Percentiles rank a stretch among this genome's conserved stretches.
phyloP scores from a whole-genome alignment of 2,329 filamentous ascomycete species.

The Colletotrichum paranaense region DNA sequence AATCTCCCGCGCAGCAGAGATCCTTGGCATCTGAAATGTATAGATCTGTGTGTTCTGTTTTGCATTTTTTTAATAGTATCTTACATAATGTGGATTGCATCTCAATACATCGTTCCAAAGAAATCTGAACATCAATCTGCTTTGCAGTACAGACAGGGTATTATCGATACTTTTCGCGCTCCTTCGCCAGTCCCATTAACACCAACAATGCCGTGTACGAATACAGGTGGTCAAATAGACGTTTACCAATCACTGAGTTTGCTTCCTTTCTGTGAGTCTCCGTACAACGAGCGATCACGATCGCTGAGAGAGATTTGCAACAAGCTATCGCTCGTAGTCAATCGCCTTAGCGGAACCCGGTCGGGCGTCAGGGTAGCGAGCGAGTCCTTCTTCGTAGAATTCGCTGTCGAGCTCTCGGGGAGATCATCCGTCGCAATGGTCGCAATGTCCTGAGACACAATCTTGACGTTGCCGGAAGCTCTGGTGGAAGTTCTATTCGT shows the following conservation, averaged over 20 bases:
- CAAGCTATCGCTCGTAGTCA: slow-evolving; percentile 17
- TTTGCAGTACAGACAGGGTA: background rate
- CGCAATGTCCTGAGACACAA: slow-evolving; percentile 20
- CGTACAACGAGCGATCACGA: background rate
- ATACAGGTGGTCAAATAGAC: background rate
- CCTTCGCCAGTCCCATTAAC: background rate
- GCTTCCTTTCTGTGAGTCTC: background rate
- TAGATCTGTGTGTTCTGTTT: background rate
- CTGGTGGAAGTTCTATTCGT: slow-evolving; percentile 1
- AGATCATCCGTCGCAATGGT: slow-evolving; percentile 12
- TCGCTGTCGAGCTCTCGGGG: background rate
- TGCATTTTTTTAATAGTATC: background rate
- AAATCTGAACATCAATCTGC: background rate
- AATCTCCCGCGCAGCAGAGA: slow-evolving; percentile 15
- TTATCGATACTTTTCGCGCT: background rate
- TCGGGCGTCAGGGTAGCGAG: slow-evolving; percentile 41
- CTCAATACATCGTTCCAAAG: background rate
- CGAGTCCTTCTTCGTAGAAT: slow-evolving; percentile 36
- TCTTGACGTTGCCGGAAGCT: slow-evolving; percentile 28
- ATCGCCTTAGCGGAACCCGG: background rate
- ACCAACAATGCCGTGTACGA: background rate
- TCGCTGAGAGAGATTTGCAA: background rate
- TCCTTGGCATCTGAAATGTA: background rate
- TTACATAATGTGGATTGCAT: background rate
- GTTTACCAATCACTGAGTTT: slow-evolving; percentile 1